Base-by-base conservation (phyloP, 495 filamentous ascomycete genomes). In the Margaritispora aquatica region DNA sequence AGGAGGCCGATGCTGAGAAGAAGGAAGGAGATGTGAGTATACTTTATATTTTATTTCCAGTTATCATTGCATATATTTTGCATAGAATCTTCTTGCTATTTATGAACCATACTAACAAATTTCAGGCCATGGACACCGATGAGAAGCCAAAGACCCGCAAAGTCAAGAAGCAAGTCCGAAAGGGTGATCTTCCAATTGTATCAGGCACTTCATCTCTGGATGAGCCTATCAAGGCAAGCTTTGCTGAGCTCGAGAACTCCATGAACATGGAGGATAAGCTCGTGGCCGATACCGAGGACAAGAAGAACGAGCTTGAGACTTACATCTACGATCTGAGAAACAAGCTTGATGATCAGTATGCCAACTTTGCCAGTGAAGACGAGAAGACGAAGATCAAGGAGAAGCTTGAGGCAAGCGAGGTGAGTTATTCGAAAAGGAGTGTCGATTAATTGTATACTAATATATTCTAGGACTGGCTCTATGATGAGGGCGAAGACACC, bases 181-280 rank as follows among this genome's bases (percentile, higher is more conserved):
- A 96, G 80, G 94, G 94, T 64, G 95, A 97, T 61, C 81, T 99
- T 53, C 91, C 94, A 48, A 87, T 99, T 63, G 84, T 88, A 51
- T 76, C 87, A 60, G 90, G 84, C 59, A 96, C 92, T 20, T 80
- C 89, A 22, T 86, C 90, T 41, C 77, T 96, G 52, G 90, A 96
- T 55, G 70, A 81, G 52, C 57, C 73, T 15, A 70, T 75, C 70
- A 96, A 88, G 80, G 78, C 86, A 55, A 68, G 73, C 48, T 75
- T 80, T 63, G 73, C 80, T 31, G 95, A 97, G 81, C 85, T 85
- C 69, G 94, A 99, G 75, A 82, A 83, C 57, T 64, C 84, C 60
- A 96, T 99, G 94, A 81, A 90, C 69, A 93, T 94, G 86, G 90
- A 97, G 72, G 94, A 99, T 77, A 99, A 97, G 80, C 84, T 97